A percentile compares a stretch with the other conserved stretches of the same genome.
Conservation (phyloP, 2,329 filamentous ascomycete species). For the Raffaelea arxii region DNA sequence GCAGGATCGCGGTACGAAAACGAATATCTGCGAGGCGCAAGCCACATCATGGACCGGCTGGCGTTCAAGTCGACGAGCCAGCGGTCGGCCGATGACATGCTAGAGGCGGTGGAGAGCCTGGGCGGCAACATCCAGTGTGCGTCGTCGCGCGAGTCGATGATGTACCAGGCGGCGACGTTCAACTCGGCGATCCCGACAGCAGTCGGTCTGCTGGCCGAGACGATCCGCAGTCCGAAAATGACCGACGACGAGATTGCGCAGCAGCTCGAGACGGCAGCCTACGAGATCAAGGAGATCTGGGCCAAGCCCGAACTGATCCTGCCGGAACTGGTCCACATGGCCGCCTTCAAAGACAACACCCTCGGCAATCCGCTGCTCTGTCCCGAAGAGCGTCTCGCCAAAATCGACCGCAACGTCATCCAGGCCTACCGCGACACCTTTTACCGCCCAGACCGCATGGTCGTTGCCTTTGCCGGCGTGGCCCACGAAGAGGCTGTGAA, state of each 20-base stretch:
- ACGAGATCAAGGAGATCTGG: slow-evolving; percentile 97
- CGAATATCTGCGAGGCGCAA: slow-evolving; percentile 72
- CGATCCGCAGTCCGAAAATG: slow-evolving; percentile 75
- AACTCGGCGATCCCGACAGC: slow-evolving; percentile 82
- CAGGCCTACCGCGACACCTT: slow-evolving; percentile 73
- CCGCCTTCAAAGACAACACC: slow-evolving; percentile 92
- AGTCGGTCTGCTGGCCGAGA: slow-evolving; percentile 80
- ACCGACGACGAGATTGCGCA: slow-evolving; percentile 78
- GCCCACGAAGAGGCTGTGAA: slow-evolving; percentile 70
- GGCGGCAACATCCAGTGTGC: slow-evolving; percentile 97
- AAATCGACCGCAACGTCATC: slow-evolving; percentile 66
- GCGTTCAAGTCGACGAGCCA: slow-evolving; percentile 83
- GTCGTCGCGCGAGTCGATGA: slow-evolving; percentile 87
- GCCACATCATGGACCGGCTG: slow-evolving; percentile 90
- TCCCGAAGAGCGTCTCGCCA: slow-evolving; percentile 67
- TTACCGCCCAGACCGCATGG: slow-evolving; percentile 82
- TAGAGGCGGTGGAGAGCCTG: slow-evolving; percentile 76
- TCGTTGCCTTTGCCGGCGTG: slow-evolving; percentile 90
- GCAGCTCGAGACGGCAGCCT: slow-evolving; percentile 84
- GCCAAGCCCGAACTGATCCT: slow-evolving; percentile 92
- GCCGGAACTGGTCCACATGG: slow-evolving; percentile 89
- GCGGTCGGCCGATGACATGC: slow-evolving; percentile 70
- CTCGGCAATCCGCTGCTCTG: slow-evolving; percentile 89
- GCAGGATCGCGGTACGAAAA: slow-evolving; percentile 93
- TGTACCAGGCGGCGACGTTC: slow-evolving; percentile 98